These are phyloP conservation scores for Teunomyces stri DNA, from an alignment of 805 yeast species.

Conservation along the genomic window DNA sequence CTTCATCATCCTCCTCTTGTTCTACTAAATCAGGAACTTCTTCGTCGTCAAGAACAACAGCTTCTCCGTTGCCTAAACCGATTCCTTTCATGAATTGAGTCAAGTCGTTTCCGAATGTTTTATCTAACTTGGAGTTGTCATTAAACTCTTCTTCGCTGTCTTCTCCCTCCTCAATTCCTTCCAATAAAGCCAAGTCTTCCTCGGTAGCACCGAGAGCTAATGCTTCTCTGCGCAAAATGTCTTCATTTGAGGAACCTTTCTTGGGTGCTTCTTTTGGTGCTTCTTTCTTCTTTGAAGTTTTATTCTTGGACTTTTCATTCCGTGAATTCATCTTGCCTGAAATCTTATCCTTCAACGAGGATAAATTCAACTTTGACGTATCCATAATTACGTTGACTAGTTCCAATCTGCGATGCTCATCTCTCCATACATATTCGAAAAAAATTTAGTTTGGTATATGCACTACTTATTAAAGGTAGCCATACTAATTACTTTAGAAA, in stretches of 20 bases:
- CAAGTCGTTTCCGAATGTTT: slow-evolving; percentile 51
- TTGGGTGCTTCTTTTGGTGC: slow-evolving; percentile 1
- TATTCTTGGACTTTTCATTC: slow-evolving; percentile 8
- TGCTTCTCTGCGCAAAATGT: slow-evolving; percentile 66
- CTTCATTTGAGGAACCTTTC: slow-evolving; percentile 13
- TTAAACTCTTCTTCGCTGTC: slow-evolving; percentile 50
- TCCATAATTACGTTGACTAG: slow-evolving; percentile 33
- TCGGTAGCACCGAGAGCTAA: slow-evolving; percentile 82
- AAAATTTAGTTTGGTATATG: neutral
- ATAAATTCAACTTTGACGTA: slow-evolving; percentile 42
- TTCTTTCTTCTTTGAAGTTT: slow-evolving; percentile 8
- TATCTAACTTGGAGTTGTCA: slow-evolving; percentile 41
- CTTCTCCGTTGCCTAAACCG: slow-evolving; percentile 50
- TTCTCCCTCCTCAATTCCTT: slow-evolving; percentile 51
- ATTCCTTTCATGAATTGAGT: slow-evolving; percentile 61
- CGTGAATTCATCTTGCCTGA: slow-evolving; percentile 13
- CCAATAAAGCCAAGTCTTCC: slow-evolving; percentile 67
- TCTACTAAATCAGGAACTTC: slow-evolving; percentile 40
- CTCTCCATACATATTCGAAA: neutral
- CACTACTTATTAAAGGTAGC: neutral
- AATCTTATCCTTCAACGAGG: slow-evolving; percentile 65
- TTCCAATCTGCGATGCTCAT: slow-evolving; percentile 5
- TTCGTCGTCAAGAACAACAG: slow-evolving; percentile 25
- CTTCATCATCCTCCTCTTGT: slow-evolving; percentile 18
- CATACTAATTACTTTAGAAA: neutral